These are phyloP conservation scores for Stephania japonica DNA, from an alignment of 164 flowering plant genomes.

Conservation along the genomic window DNA sequence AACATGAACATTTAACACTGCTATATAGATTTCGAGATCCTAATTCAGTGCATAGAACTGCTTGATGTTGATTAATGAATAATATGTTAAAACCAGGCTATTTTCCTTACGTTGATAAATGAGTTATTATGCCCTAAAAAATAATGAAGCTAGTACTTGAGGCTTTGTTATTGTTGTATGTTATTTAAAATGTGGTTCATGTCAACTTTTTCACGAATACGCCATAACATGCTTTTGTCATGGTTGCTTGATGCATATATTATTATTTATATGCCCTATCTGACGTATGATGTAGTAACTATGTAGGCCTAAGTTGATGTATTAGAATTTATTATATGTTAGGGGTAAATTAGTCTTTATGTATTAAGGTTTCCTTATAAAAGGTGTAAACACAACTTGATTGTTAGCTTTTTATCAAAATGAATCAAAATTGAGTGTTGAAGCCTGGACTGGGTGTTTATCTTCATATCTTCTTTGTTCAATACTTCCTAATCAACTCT, in stretches of 20 bases:
- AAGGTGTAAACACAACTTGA: too few species aligned
- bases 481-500: too few species aligned
- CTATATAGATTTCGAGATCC: neutral
- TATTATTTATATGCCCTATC: neutral
- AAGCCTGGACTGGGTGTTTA: too few species aligned
- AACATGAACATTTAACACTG: neutral
- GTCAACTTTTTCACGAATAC: neutral
- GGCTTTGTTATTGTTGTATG: neutral
- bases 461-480: too few species aligned
- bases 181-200: neutral
- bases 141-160: neutral
- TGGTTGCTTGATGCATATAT: neutral
- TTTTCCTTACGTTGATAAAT: neutral
- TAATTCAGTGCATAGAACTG: neutral
- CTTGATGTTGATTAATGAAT: neutral
- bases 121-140: neutral
- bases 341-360: too few species aligned
- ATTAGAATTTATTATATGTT: too few species aligned
- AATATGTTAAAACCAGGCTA: neutral
- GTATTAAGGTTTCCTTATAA: too few species aligned
- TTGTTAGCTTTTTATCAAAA: too few species aligned
- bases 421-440: too few species aligned
- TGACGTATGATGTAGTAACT: too few species aligned
- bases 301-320: too few species aligned
- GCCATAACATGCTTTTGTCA: neutral